Evolutionary conservation across 208 protist species (phyloP).

Genomic region (Herpetomonas tarakana): DNA sequence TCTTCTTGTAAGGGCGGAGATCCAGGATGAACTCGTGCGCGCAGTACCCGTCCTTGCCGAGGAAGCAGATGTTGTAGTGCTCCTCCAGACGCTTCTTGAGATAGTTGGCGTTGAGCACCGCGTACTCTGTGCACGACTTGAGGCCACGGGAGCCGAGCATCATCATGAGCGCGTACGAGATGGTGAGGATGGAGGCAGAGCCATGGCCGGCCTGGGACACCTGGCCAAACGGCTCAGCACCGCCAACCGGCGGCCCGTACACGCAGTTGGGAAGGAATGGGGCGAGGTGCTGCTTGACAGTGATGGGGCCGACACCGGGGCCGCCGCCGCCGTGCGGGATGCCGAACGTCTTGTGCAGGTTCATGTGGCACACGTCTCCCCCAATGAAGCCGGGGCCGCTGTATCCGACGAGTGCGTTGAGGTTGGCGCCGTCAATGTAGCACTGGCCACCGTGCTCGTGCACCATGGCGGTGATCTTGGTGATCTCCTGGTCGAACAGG

Average conservation of each 20-base stretch:
- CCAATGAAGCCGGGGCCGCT: slow-evolving; percentile 95
- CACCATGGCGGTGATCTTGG: slow-evolving; percentile 79
- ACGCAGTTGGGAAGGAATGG: slow-evolving; percentile 92
- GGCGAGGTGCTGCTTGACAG: slow-evolving; percentile 89
- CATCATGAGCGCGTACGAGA: slow-evolving; percentile 95
- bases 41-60: slow-evolving; percentile 63
- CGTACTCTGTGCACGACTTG: slow-evolving; percentile 90
- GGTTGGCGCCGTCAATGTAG: slow-evolving; percentile 99
- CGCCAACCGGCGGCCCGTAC: slow-evolving; percentile 52
- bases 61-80: slow-evolving; percentile 95
- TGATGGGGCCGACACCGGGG: slow-evolving; percentile 97
- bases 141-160: slow-evolving; percentile 94
- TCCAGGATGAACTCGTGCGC: slow-evolving; percentile 99
- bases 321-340: slow-evolving; percentile 97
- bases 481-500: slow-evolving; percentile 96
- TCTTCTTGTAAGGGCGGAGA: slow-evolving; percentile 91
- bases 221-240: slow-evolving; percentile 78
- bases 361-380: slow-evolving; percentile 98
- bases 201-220: slow-evolving; percentile 94
- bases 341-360: slow-evolving; percentile 99
- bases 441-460: slow-evolving; percentile 94
- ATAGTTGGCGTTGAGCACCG: slow-evolving; percentile 99
- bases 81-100: slow-evolving; percentile 92
- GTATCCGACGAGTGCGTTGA: slow-evolving; percentile 97
- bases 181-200: slow-evolving; percentile 93